phyloP scores from a whole-genome alignment of 768 basidiomycete genomes.

The Neoboletus subvelutipes region DNA sequence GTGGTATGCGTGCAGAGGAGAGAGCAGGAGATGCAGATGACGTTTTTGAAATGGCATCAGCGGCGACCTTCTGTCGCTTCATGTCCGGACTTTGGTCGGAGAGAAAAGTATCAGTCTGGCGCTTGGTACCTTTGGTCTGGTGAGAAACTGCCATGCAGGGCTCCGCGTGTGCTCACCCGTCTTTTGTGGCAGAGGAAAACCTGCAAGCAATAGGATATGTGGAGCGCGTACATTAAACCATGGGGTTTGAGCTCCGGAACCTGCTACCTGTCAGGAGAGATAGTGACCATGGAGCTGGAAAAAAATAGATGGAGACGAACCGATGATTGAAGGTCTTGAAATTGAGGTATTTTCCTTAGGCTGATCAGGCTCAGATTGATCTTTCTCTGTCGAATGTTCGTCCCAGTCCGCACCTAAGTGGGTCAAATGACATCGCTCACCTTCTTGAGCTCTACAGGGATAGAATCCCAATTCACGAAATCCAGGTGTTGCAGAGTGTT shows the following conservation, averaged over 20 bases:
- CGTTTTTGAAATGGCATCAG: conserved; percentile 18
- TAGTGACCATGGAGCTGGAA: neutral
- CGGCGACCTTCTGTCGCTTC: conserved; percentile 37
- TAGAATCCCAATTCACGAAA: conserved; percentile 54
- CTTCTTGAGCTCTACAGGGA: conserved; percentile 63
- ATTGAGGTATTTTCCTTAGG: conserved; percentile 44
- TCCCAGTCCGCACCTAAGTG: neutral
- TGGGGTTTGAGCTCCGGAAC: conserved; percentile 39
- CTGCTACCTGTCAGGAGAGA: conserved; percentile 32
- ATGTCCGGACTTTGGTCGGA: conserved; percentile 43
- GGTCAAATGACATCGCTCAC: conserved; percentile 31
- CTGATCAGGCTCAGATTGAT: conserved; percentile 56
- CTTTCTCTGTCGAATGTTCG: conserved; percentile 44
- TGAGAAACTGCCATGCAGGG: conserved; percentile 10
- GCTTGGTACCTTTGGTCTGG: conserved; percentile 38
- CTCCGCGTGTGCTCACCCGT: conserved; percentile 25
- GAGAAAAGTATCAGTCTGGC: conserved; percentile 38
- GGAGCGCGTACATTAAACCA: conserved; percentile 56
- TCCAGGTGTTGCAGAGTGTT: conserved; percentile 52
- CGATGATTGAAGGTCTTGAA: conserved; percentile 49
- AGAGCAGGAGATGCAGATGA: conserved; percentile 22
- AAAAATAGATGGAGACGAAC: conserved; percentile 35
- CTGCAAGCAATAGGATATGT: conserved; percentile 48
- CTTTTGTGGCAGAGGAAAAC: conserved; percentile 42
- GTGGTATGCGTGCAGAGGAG: conserved; percentile 23